Evolutionary conservation across 306 rosid genomes (phyloP), one percentile per base, ranked within the genome.

Genomic region (Prunus davidiana): DNA sequence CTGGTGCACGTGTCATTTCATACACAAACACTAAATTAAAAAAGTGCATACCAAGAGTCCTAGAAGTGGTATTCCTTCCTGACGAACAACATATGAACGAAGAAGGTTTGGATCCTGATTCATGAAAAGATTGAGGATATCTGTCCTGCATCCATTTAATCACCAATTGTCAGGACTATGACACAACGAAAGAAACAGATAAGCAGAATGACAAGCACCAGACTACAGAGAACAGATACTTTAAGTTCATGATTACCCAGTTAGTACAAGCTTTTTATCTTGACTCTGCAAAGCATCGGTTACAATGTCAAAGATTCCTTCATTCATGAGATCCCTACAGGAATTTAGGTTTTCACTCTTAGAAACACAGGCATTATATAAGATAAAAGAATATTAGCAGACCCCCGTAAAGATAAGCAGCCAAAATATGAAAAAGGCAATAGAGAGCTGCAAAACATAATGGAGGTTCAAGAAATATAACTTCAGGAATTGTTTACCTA

Each of bases 31-130:
- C 43, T 3, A 71, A 76, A 28, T 34, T 38, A 43, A 19, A 51
- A 24, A 66, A 58, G 49, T 52, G 73, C 89, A 74, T 87, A 94
- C 98, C 97, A 94, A 71, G 38, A 89, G 89, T 62, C 97, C 98
- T 51, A 94, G 81, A 80, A 94, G 98, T 56, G 87, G 83, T 77
- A 84, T 60, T 79, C 98, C 98, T 84, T 94, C 98, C 81, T 69
- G 96, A 49, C 89, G 88, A 86, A 91, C 96, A 87, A 94, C 94
- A 82, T 90, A 89, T 11, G 97, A 90, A 57, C 96, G 91, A 80
- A 94, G 85, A 85, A 94, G 96, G 82, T 82, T 89, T 72, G 98
- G 98, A 89, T 94, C 98, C 83, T 94, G 98, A 86, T 89, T 91
- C 91, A 90, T 82, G 88, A 94, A 94, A 86, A 94, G 97, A 86